These are phyloP conservation scores for Metschnikowia noctiluminum DNA, from an alignment of 805 yeast species.

Conservation along the genomic window DNA sequence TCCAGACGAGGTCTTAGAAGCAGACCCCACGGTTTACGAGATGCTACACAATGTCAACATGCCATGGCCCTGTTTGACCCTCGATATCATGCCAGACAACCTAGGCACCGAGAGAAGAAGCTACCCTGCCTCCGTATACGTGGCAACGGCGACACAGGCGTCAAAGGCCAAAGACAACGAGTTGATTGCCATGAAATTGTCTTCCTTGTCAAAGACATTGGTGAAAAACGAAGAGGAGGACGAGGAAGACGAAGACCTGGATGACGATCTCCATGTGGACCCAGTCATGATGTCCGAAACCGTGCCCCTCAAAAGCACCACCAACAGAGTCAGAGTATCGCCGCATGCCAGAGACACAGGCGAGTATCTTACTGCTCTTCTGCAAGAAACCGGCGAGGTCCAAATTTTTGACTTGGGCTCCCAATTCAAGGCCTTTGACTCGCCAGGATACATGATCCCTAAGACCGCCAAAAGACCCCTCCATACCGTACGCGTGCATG, in stretches of 20 bases:
- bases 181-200: slow-evolving; percentile 75
- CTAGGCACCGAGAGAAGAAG: slow-evolving; percentile 85
- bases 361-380: slow-evolving; percentile 82
- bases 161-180: slow-evolving; percentile 83
- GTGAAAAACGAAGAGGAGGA: slow-evolving; percentile 78
- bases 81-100: slow-evolving; percentile 83
- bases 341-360: slow-evolving; percentile 73
- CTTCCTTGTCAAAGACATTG: slow-evolving; percentile 79
- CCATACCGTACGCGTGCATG: slow-evolving; percentile 80
- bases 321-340: slow-evolving; percentile 82
- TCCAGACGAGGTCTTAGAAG: slow-evolving; percentile 92
- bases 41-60: slow-evolving; percentile 92
- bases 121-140: slow-evolving; percentile 82
- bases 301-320: slow-evolving; percentile 75
- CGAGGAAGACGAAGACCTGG: slow-evolving; percentile 65
- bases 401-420: slow-evolving; percentile 76
- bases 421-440: slow-evolving; percentile 78
- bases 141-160: slow-evolving; percentile 95
- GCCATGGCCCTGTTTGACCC: slow-evolving; percentile 96
- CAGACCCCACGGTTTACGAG: slow-evolving; percentile 93
- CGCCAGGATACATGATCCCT: slow-evolving; percentile 81
- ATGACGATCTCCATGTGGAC: slow-evolving; percentile 62
- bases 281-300: slow-evolving; percentile 86
- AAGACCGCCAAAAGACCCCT: slow-evolving; percentile 74
- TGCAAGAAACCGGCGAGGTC: slow-evolving; percentile 89